Percentiles rank a stretch among this genome's conserved stretches.
These are phyloP conservation scores for Debaryomycetaceae sp. DNA, from an alignment of 1,139 yeast species.

Conservation along the genomic window DNA sequence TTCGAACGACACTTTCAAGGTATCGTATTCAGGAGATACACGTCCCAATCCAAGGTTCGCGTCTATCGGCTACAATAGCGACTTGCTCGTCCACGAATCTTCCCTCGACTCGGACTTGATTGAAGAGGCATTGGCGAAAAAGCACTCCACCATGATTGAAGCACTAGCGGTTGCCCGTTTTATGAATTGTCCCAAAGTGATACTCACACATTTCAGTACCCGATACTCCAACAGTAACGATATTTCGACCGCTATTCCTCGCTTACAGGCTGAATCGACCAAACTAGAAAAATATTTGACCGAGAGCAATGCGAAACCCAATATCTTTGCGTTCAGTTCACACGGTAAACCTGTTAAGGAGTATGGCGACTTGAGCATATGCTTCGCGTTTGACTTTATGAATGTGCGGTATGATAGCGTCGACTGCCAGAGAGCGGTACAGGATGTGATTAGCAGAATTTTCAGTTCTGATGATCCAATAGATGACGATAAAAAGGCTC, in stretches of 20 bases:
- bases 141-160: conserved; percentile 86
- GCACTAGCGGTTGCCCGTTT: conserved; percentile 60
- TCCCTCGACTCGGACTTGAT: conserved; percentile 72
- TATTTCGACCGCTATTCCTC: conserved; percentile 16
- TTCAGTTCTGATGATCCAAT: conserved; percentile 9
- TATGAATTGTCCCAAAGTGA: conserved; percentile 64
- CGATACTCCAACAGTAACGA: conserved; percentile 66
- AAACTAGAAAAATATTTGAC: conserved; percentile 17
- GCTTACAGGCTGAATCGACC: conserved; percentile 12
- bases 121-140: conserved; percentile 74
- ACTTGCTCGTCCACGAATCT: conserved; percentile 83
- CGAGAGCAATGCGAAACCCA: conserved; percentile 11
- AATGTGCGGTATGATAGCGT: conserved; percentile 16
- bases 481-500: conserved; percentile 12
- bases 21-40: conserved; percentile 92
- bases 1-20: conserved; percentile 34
- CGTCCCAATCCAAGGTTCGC: conserved; percentile 62
- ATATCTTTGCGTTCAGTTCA: conserved; percentile 13
- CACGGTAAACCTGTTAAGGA: conserved; percentile 4
- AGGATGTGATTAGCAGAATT: conserved; percentile 9
- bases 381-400: conserved; percentile 35
- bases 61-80: conserved; percentile 57
- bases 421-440: conserved; percentile 10
- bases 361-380: conserved; percentile 22
- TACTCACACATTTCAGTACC: conserved; percentile 88